A percentile compares a stretch with the other conserved stretches of the same genome.
phyloP scores from a whole-genome alignment of 345 rosid species.

The Lumnitzera littorea region DNA sequence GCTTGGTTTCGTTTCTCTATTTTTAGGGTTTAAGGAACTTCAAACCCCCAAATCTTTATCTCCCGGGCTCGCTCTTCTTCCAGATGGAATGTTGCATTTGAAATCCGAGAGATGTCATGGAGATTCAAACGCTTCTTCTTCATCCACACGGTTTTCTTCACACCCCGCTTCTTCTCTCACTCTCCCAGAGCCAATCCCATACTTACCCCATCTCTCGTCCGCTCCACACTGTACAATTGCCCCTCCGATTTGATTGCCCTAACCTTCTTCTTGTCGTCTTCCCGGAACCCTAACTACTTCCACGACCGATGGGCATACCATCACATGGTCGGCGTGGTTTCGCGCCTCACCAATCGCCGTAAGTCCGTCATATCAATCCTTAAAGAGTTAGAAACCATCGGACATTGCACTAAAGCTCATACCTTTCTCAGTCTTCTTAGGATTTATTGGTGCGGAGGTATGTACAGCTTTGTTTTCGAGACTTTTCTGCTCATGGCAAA shows the following conservation, averaged over 20 bases:
- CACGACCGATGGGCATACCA: slow-evolving; percentile 42
- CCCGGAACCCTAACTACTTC: slow-evolving; percentile 43
- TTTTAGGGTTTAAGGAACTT: too few species aligned
- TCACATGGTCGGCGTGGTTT: slow-evolving; percentile 41
- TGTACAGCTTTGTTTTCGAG: slow-evolving; percentile 43
- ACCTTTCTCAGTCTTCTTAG: slow-evolving; percentile 51
- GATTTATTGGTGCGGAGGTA: slow-evolving; percentile 65
- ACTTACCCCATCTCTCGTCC: slow-evolving; percentile 41
- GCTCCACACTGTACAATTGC: slow-evolving; percentile 34
- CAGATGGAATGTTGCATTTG: too few species aligned
- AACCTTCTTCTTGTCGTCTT: slow-evolving; percentile 56
- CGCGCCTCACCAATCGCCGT: slow-evolving; percentile 23
- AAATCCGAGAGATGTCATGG: too few species aligned
- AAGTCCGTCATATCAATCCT: slow-evolving; percentile 28
- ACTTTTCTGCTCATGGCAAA: slow-evolving; percentile 35
- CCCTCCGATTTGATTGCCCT: slow-evolving; percentile 53
- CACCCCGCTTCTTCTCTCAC: background rate
- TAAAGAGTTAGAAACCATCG: slow-evolving; percentile 28
- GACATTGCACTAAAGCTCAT: slow-evolving; percentile 37
- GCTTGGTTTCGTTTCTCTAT: too few species aligned
- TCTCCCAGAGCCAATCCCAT: slow-evolving; percentile 5
- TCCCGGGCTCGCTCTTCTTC: too few species aligned
- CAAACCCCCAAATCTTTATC: too few species aligned
- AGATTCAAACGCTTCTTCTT: too few species aligned
- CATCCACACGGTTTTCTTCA: too few species aligned